These are phyloP conservation scores for Corrigiola litoralis DNA, from an alignment of 179 eudicot genomes.

Conservation along the genomic window DNA sequence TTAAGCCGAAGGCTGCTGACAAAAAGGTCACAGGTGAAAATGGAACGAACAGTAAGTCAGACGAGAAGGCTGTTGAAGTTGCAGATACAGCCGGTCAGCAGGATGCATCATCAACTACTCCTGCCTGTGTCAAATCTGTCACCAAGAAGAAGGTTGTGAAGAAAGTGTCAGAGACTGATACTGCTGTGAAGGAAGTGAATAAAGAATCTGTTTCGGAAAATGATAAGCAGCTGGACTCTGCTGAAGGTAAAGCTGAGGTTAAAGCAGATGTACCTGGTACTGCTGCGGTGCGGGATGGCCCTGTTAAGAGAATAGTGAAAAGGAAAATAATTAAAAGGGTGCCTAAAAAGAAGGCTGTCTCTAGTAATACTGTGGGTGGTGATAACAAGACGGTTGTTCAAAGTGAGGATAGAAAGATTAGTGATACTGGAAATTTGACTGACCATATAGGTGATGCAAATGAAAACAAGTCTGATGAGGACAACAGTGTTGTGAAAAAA, in stretches of 20 bases:
- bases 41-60: slow-evolving; percentile 32
- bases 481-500: slow-evolving; percentile 22
- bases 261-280: slow-evolving; percentile 32
- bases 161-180: slow-evolving; percentile 35
- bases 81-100: slow-evolving; percentile 38
- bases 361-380: slow-evolving; percentile 27
- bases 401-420: slow-evolving; percentile 22
- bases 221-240: slow-evolving; percentile 29
- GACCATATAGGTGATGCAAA: slow-evolving; percentile 21
- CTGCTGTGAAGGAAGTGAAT: slow-evolving; percentile 31
- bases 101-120: slow-evolving; percentile 42
- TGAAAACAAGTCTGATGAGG: slow-evolving; percentile 25
- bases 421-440: slow-evolving; percentile 19
- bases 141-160: slow-evolving; percentile 55
- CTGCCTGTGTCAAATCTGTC: slow-evolving; percentile 42
- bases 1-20: slow-evolving; percentile 53
- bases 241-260: slow-evolving; percentile 37
- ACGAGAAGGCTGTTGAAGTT: slow-evolving; percentile 33
- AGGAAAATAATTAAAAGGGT: slow-evolving; percentile 79
- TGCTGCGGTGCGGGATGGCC: slow-evolving; percentile 34
- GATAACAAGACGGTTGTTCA: slow-evolving; percentile 18
- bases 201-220: slow-evolving; percentile 22
- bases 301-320: slow-evolving; percentile 52
- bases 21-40: slow-evolving; percentile 36
- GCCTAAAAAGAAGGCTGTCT: slow-evolving; percentile 47